Evolutionary conservation across 2,329 filamentous ascomycete genomes (phyloP).

Genomic region (Fusarium beomiforme): DNA sequence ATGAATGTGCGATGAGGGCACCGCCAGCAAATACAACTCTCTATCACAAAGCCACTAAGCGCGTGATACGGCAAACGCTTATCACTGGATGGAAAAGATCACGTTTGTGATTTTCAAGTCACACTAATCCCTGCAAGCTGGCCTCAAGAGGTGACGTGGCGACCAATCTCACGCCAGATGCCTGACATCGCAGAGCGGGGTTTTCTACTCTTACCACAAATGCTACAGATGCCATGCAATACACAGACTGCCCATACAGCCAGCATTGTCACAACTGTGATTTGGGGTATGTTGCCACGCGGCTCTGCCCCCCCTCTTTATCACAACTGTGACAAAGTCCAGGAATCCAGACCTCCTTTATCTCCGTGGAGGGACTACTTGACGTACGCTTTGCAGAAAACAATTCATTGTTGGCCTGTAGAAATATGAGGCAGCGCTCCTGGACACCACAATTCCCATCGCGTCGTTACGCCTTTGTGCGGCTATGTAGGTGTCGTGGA

Average conservation of each 20-base stretch:
- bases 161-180: neutral
- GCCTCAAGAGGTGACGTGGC: constrained; percentile 5
- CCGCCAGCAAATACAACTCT: neutral
- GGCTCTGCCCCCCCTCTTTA: neutral
- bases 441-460: neutral
- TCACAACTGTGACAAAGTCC: neutral
- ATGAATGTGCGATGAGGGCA: neutral
- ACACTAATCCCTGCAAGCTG: neutral
- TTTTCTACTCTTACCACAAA: neutral
- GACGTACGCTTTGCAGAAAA: neutral
- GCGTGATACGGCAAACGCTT: neutral
- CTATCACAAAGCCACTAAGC: neutral
- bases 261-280: neutral
- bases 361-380: neutral
- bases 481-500: neutral
- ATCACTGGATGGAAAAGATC: neutral
- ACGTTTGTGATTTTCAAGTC: neutral
- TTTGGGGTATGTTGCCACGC: neutral
- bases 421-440: neutral
- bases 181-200: neutral
- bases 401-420: neutral
- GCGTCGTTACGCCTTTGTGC: neutral
- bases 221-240: neutral
- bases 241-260: neutral
- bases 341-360: neutral